Percentiles rank a stretch among this genome's conserved stretches.
Evolutionary conservation across 345 rosid genomes (phyloP).

Genomic region (Carallia brachiata): DNA sequence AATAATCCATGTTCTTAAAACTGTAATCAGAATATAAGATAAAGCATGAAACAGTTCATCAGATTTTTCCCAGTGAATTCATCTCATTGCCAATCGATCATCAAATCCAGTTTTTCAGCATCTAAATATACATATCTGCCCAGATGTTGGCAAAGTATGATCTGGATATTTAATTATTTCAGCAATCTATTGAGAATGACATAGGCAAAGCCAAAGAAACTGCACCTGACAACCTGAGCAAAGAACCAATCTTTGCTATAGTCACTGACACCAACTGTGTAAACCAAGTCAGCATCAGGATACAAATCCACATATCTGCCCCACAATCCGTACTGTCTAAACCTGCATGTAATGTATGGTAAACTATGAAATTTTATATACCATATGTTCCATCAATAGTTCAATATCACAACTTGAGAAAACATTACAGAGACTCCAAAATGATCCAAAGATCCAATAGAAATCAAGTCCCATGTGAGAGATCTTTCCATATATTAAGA

Average conservation of each 20-base stretch:
- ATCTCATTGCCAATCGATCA: neutral
- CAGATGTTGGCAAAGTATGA: neutral
- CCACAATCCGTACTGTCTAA: conserved; percentile 36
- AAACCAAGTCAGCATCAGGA: conserved; percentile 29
- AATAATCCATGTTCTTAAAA: neutral
- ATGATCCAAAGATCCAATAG: conserved; percentile 3
- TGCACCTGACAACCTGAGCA: conserved; percentile 31
- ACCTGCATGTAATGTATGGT: conserved; percentile 15
- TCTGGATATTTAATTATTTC: neutral
- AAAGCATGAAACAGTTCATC: neutral
- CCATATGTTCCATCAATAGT: no score
- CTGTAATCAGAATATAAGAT: neutral
- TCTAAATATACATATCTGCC: neutral
- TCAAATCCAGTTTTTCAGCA: neutral
- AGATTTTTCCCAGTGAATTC: neutral
- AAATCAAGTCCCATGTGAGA: neutral
- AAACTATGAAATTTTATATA: neutral
- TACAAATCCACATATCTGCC: conserved; percentile 25
- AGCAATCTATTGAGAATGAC: neutral
- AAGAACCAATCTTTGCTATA: conserved; percentile 28
- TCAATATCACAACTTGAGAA: no score
- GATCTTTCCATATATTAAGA: neutral
- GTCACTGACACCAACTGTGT: conserved; percentile 23
- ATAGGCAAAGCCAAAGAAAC: neutral
- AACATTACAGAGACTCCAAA: neutral